phyloP scores from a whole-genome alignment of 805 yeast genomes.

The Candida fluviatilis region DNA sequence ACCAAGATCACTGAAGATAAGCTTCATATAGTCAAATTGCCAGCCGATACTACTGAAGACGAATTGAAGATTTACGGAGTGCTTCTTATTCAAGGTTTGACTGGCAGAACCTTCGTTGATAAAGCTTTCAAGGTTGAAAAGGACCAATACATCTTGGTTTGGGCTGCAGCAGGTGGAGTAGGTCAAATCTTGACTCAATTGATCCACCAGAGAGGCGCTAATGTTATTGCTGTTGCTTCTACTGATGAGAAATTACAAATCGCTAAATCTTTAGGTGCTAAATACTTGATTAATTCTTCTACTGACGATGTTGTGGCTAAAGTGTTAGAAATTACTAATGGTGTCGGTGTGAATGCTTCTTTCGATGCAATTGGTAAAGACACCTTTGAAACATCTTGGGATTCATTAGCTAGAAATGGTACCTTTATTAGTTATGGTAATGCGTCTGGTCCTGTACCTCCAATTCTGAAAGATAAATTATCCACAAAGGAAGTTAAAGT shows the following conservation, averaged over 20 bases:
- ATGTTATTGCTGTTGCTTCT: constrained; percentile 82
- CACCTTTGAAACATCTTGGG: constrained; percentile 62
- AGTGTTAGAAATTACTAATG: constrained; percentile 57
- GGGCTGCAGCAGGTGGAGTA: constrained; percentile 97
- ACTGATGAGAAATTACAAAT: constrained; percentile 62
- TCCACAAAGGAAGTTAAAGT: constrained; percentile 60
- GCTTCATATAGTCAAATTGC: constrained; percentile 45
- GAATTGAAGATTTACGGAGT: constrained; percentile 56
- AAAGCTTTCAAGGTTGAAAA: constrained; percentile 64
- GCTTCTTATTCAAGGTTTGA: constrained; percentile 65
- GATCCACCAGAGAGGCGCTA: constrained; percentile 61
- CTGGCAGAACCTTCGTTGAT: constrained; percentile 67
- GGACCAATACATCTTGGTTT: constrained; percentile 70
- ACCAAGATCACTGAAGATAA: constrained; percentile 41
- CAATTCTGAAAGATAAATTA: constrained; percentile 49
- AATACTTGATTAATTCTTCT: constrained; percentile 53
- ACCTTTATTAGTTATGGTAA: constrained; percentile 76
- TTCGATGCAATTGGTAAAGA: constrained; percentile 79
- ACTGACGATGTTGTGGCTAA: constrained; percentile 53
- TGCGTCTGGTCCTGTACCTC: constrained; percentile 80
- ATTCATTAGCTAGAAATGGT: constrained; percentile 64
- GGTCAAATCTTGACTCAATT: constrained; percentile 72
- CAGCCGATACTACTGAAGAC: constrained; percentile 44
- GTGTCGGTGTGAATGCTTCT: constrained; percentile 63
- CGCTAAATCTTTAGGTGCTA: constrained; percentile 76